Percentiles rank a stretch among this genome's conserved stretches.
phyloP scores from a whole-genome alignment of 176 grass and related monocot species.

The Carex parvula region DNA sequence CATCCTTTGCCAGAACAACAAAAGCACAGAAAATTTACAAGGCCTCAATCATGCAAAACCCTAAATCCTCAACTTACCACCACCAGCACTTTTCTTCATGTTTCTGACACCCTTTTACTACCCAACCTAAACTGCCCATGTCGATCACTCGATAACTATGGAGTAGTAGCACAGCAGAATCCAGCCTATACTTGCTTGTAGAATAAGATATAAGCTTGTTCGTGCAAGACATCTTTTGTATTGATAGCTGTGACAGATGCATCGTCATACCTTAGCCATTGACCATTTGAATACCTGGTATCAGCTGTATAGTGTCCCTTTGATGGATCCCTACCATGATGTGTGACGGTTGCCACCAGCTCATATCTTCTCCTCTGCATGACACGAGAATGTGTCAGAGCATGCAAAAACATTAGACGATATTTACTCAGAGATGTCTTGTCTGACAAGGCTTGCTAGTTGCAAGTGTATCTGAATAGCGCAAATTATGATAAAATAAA shows the following conservation, averaged over 20 bases:
- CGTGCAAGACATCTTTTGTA: conserved; percentile 59
- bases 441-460: neutral
- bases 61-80: neutral
- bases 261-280: conserved; percentile 87
- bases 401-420: neutral
- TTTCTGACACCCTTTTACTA: neutral
- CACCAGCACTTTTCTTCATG: neutral
- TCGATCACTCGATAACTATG: neutral
- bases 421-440: neutral
- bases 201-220: conserved; percentile 81
- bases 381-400: neutral
- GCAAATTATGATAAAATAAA: neutral
- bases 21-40: conserved; percentile 24
- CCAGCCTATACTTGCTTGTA: conserved; percentile 63
- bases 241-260: conserved; percentile 30
- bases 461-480: neutral
- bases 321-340: conserved; percentile 63
- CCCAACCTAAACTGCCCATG: neutral
- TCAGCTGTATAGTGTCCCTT: conserved; percentile 84
- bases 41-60: conserved; percentile 9
- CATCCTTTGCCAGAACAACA: conserved; percentile 8
- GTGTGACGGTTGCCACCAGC: conserved; percentile 81
- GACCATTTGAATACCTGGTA: conserved; percentile 45
- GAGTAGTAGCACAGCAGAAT: neutral
- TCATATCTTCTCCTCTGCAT: conserved; percentile 77